Base-by-base conservation (phyloP, 2,329 filamentous ascomycete species). In the Ceratocystis variospora region DNA sequence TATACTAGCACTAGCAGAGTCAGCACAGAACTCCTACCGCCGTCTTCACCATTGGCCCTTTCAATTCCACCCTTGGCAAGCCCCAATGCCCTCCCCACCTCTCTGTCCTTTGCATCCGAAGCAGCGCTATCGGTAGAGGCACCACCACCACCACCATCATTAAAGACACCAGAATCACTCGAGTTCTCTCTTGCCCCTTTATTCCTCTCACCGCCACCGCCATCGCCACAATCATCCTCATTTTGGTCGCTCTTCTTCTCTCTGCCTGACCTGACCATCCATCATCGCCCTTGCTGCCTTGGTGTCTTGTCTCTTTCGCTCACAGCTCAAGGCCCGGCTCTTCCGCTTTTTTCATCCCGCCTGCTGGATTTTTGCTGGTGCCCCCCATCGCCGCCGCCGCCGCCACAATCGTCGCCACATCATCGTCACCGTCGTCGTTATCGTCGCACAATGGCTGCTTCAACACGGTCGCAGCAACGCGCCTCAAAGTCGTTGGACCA, bases 191-290 rank as follows among this genome's bases (percentile, higher is more conserved):
- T 31, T 33, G 15, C 37, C 10, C 31, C 28, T 31, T 37, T 65
- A 62, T 71, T 33, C 75, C 76, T 68, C 75, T 75, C 65, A 76
- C 74, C 59, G 71, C 74, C 64, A 69, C 72, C 25, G 70, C 70
- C 59, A 64, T 45, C 28, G 70, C 15, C 68, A 72, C 37, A 41
- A 41, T 63, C 45, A n/a, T n/a, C 33, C 25, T 62, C 28, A 28
- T 41, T 53, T 53, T 67, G 66, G 50, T 64, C 48, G 44, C n/a
- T 62, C 15, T 55, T 64, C 12, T 64, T 64, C 44, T 64, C 66
- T 62, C 66, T 64, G 33, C 53, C 66, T 19, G 55, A n/a, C 28
- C n/a, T 59, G 3, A 19, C 31, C 2, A 31, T 37, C n/a, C 55
- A 25, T 33, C 55, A 25, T 25, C 55, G 55, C 55, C 55, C 55